Conservation (phyloP, 352 stramenopile genomes). For the Globisporangium perplexum region DNA sequence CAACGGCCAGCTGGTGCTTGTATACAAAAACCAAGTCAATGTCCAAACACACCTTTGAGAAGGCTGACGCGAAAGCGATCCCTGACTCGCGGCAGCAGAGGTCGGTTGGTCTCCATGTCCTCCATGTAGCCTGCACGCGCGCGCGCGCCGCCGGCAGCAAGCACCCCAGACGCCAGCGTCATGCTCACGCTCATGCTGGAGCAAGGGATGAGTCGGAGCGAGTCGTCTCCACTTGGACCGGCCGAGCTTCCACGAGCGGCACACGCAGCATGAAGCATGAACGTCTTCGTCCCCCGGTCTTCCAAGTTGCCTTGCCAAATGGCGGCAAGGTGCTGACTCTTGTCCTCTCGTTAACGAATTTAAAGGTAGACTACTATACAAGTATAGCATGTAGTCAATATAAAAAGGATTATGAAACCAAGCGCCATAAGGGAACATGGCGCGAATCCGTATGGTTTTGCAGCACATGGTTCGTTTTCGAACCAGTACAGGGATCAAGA, state of each 20-base stretch:
- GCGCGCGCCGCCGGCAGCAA: no score
- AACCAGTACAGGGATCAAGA: no score
- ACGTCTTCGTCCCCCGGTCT: no score
- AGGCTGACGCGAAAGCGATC: background rate
- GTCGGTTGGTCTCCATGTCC: no score
- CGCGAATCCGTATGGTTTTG: slow-evolving; percentile 7
- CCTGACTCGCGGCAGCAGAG: background rate
- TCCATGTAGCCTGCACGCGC: no score
- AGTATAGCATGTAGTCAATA: no score
- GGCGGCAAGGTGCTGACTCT: background rate
- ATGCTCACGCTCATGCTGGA: no score
- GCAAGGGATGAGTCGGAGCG: no score
- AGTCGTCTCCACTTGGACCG: background rate
- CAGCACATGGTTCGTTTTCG: background rate
- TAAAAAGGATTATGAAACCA: background rate
- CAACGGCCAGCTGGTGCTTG: background rate
- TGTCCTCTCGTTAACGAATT: no score
- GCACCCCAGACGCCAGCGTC: no score
- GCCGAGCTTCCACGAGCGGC: background rate
- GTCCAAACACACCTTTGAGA: background rate
- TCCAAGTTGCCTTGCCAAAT: background rate
- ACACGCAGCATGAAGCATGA: no score
- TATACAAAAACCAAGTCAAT: background rate
- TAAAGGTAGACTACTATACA: no score
- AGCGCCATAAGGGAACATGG: slow-evolving; percentile 2